Percentiles rank a stretch among this genome's conserved stretches.
phyloP scores from a whole-genome alignment of 73 alveolate genomes.

The Symbiodinium natans region DNA sequence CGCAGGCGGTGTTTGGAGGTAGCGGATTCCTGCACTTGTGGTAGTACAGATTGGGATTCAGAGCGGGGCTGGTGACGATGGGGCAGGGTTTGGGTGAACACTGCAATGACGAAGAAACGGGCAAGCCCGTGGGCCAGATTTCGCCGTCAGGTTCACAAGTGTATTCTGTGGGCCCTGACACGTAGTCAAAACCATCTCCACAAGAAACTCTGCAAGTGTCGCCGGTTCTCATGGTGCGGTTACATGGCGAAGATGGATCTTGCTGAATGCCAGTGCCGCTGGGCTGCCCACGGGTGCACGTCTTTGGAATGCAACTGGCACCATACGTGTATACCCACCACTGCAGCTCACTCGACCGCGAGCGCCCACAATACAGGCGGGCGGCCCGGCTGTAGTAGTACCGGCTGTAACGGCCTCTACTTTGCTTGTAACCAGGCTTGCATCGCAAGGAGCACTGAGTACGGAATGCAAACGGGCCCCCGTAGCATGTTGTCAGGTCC shows the following conservation, averaged over 20 bases:
- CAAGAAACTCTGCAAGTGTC: neutral
- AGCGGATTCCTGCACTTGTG: neutral
- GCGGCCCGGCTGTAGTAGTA: too few relatives aligned
- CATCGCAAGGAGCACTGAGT: neutral
- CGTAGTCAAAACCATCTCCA: neutral
- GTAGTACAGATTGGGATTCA: neutral
- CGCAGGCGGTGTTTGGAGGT: neutral
- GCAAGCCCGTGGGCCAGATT: neutral
- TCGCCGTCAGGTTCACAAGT: neutral
- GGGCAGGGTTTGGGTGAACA: neutral
- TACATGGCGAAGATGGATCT: neutral
- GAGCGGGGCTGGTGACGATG: neutral
- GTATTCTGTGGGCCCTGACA: neutral
- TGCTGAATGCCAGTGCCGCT: neutral
- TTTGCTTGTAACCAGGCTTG: neutral
- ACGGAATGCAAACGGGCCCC: neutral
- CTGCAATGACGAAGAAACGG: neutral
- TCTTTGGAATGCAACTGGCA: neutral
- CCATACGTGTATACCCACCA: too few relatives aligned
- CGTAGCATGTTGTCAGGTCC: neutral
- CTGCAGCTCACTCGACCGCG: too few relatives aligned
- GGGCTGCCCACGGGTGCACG: neutral
- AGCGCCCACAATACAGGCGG: too few relatives aligned
- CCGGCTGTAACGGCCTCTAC: too few relatives aligned
- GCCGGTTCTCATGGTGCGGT: neutral